Percentiles rank a stretch among this genome's conserved stretches.
Evolutionary conservation across 2,329 filamentous ascomycete species (phyloP).

Genomic region (Penicillium concentricum): DNA sequence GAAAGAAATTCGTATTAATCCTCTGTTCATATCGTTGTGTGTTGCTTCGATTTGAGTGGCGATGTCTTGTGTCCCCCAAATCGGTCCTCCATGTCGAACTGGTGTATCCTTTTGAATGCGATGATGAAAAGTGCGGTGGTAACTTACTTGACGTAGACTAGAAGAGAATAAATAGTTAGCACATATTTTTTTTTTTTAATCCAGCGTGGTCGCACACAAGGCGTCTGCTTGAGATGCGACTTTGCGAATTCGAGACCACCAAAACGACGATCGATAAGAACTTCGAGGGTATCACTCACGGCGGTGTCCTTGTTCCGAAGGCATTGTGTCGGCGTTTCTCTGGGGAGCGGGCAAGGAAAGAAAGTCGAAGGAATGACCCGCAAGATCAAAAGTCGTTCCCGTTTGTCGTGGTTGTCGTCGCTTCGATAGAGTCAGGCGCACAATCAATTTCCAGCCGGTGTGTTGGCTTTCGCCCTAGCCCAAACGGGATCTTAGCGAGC

Average conservation of each 20-base stretch:
- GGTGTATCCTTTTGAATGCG: slow-evolving; percentile 20
- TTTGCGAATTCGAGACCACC: slow-evolving; percentile 12
- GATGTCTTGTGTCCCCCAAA: slow-evolving; percentile 15
- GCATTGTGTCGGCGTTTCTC: slow-evolving; percentile 67
- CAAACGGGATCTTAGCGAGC: slow-evolving; percentile 38
- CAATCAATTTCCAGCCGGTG: slow-evolving; percentile 41
- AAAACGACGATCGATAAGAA: slow-evolving; percentile 16
- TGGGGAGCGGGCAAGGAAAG: slow-evolving; percentile 43
- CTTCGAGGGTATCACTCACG: slow-evolving; percentile 59
- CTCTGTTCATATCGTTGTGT: slow-evolving; percentile 20
- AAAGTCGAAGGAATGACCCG: slow-evolving; percentile 44
- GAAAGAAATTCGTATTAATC: slow-evolving; percentile 38
- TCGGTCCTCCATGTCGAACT: slow-evolving; percentile 17
- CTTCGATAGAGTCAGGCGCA: slow-evolving; percentile 39
- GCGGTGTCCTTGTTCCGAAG: slow-evolving; percentile 85
- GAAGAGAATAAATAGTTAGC: slow-evolving; percentile 33
- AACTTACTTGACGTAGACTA: slow-evolving; percentile 90
- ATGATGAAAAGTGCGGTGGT: slow-evolving; percentile 23
- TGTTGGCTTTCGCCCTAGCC: slow-evolving; percentile 29
- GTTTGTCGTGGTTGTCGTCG: slow-evolving; percentile 45
- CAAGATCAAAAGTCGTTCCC: slow-evolving; percentile 26
- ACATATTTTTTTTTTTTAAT: slow-evolving; percentile 10
- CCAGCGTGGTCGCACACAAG: slow-evolving; percentile 3
- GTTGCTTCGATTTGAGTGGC: slow-evolving; percentile 2
- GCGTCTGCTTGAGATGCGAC: slow-evolving; percentile 8